Conservation (phyloP, 1,284 basidiomycete species). For the Fistulinella cinereoalba region DNA sequence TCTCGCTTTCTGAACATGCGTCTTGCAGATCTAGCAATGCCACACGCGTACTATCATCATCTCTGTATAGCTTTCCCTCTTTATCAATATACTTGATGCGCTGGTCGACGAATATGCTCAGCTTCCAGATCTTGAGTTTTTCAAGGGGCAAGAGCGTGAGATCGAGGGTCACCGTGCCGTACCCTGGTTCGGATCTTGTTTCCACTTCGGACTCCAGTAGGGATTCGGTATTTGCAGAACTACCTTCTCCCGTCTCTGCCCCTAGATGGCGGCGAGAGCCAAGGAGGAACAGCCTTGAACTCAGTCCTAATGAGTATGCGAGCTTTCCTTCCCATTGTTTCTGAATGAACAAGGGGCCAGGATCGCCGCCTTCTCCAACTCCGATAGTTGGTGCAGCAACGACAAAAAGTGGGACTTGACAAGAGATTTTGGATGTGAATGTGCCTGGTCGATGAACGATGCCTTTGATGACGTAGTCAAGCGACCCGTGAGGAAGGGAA, state of each 20-base stretch:
- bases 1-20: conserved; percentile 19
- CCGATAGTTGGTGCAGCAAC: conserved; percentile 73
- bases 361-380: conserved; percentile 44
- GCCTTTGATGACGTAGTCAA: conserved; percentile 81
- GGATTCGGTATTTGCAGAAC: neutral
- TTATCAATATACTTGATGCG: conserved; percentile 12
- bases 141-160: conserved; percentile 83
- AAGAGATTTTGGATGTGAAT: conserved; percentile 75
- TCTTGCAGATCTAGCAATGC: conserved; percentile 22
- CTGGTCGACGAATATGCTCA: conserved; percentile 78
- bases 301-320: conserved; percentile 80
- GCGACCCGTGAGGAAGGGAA: conserved; percentile 75
- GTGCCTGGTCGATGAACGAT: conserved; percentile 85
- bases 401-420: conserved; percentile 73
- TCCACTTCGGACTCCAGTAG: conserved; percentile 3
- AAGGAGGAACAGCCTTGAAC: conserved; percentile 82
- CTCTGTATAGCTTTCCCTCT: neutral
- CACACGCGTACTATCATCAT: conserved; percentile 10
- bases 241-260: neutral
- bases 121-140: conserved; percentile 82
- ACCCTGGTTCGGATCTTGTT: conserved; percentile 8
- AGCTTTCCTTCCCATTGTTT: conserved; percentile 91
- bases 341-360: conserved; percentile 59
- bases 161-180: conserved; percentile 73
- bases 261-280: conserved; percentile 40